A percentile compares a stretch with the other conserved stretches of the same genome.
phyloP scores from a whole-genome alignment of 2,329 filamentous ascomycete genomes.

The Grosmannia penicillata region DNA sequence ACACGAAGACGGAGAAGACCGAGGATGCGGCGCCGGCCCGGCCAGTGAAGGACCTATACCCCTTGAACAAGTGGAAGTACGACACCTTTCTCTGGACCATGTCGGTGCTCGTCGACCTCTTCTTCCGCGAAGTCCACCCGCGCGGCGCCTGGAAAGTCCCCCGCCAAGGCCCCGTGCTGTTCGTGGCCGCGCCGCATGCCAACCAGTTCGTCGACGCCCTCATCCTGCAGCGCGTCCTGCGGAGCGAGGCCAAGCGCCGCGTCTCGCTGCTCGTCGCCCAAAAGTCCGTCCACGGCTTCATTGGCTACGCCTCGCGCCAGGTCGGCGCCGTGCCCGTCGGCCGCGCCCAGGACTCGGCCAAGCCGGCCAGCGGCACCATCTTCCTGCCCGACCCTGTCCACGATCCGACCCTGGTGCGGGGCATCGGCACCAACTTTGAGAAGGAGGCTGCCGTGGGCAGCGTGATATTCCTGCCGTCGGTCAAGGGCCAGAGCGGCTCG shows the following conservation, averaged over 20 bases:
- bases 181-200: slow-evolving; percentile 91
- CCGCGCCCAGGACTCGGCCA: slow-evolving; percentile 78
- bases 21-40: background rate
- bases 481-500: slow-evolving; percentile 61
- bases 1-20: background rate
- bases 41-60: slow-evolving; percentile 35
- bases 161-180: slow-evolving; percentile 73
- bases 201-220: slow-evolving; percentile 98
- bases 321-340: slow-evolving; percentile 89
- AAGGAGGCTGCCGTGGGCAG: slow-evolving; percentile 63
- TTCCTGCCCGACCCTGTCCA: slow-evolving; percentile 81
- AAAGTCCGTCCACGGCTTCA: slow-evolving; percentile 88
- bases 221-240: slow-evolving; percentile 80
- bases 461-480: slow-evolving; percentile 71
- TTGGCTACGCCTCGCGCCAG: slow-evolving; percentile 72
- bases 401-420: slow-evolving; percentile 66
- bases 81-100: slow-evolving; percentile 65
- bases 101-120: slow-evolving; percentile 79
- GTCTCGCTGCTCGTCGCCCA: slow-evolving; percentile 89
- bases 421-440: slow-evolving; percentile 72
- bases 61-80: slow-evolving; percentile 62
- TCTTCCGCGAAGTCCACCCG: slow-evolving; percentile 96
- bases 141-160: slow-evolving; percentile 92
- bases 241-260: slow-evolving; percentile 72
- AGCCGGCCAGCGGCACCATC: slow-evolving; percentile 61